Conservation (phyloP, 2,329 filamentous ascomycete genomes). For the Daldinia sp. region DNA sequence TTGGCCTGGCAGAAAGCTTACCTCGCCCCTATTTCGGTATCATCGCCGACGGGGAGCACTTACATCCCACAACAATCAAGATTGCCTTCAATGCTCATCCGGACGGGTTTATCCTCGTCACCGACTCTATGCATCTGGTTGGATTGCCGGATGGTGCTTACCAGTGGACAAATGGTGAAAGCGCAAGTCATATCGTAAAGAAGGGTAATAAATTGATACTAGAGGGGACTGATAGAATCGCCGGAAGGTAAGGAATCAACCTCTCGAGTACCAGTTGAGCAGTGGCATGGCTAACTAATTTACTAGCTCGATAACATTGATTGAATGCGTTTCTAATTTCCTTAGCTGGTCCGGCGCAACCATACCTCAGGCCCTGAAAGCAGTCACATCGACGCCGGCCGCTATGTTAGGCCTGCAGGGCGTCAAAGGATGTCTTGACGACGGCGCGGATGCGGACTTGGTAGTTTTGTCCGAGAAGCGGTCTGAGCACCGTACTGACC, state of each 20-base stretch:
- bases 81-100: conserved; percentile 91
- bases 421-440: conserved; percentile 73
- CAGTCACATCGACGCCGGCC: conserved; percentile 82
- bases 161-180: conserved; percentile 82
- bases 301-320: conserved; percentile 74
- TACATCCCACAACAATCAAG: conserved; percentile 88
- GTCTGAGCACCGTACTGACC: conserved; percentile 59
- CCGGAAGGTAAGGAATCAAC: conserved; percentile 69
- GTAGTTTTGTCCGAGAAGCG: conserved; percentile 73
- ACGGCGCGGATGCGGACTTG: conserved; percentile 76
- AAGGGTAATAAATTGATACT: conserved; percentile 78
- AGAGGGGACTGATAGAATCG: conserved; percentile 83
- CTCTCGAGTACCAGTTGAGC: conserved; percentile 32
- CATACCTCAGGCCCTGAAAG: conserved; percentile 75
- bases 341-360: conserved; percentile 77
- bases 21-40: conserved; percentile 84
- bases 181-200: conserved; percentile 72
- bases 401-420: conserved; percentile 77
- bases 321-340: conserved; percentile 87
- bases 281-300: conserved; percentile 21
- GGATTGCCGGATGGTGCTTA: conserved; percentile 88
- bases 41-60: conserved; percentile 90
- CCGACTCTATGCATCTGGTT: conserved; percentile 90
- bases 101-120: conserved; percentile 87
- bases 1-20: conserved; percentile 73